A percentile compares a stretch with the other conserved stretches of the same genome.
Conservation (phyloP, 257 asterid genomes). For the Petunia axillaris region DNA sequence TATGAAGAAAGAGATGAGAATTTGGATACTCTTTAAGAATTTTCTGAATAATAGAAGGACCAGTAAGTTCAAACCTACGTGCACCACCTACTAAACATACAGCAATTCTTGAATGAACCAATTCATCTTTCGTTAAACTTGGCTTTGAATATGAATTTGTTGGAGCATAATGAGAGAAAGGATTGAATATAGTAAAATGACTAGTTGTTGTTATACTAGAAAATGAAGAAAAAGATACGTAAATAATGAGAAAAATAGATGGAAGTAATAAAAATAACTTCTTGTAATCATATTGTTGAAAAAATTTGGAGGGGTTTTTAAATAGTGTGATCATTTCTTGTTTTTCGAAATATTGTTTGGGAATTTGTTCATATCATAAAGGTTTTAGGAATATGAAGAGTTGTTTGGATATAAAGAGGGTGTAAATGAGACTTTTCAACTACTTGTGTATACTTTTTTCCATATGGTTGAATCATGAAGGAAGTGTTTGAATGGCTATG, state of each 20-base stretch:
- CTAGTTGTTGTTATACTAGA: background rate
- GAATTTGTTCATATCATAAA: background rate
- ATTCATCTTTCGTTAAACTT: constrained; percentile 11
- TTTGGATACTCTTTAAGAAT: constrained; percentile 62
- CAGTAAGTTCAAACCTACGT: constrained; percentile 90
- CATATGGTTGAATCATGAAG: constrained; percentile 21
- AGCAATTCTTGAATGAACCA: constrained; percentile 64
- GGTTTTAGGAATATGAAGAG: too few species aligned
- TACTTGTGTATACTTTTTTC: too few species aligned
- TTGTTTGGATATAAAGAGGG: too few species aligned
- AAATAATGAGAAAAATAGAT: background rate
- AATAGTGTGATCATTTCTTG: background rate
- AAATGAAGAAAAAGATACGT: background rate
- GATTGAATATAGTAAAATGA: background rate
- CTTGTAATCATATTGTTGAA: background rate
- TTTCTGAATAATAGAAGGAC: constrained; percentile 79
- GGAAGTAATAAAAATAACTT: background rate
- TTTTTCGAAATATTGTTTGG: background rate
- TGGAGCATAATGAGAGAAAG: background rate
- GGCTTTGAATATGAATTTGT: too few species aligned
- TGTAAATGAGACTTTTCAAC: background rate
- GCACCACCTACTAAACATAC: constrained; percentile 99
- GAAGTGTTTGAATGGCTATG: background rate
- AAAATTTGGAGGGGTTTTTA: background rate
- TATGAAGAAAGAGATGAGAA: constrained; percentile 80